Evolutionary conservation across 2,329 filamentous ascomycete genomes (phyloP), one percentile per base, ranked within the genome.

Genomic region (Phaeoacremonium minimum): DNA sequence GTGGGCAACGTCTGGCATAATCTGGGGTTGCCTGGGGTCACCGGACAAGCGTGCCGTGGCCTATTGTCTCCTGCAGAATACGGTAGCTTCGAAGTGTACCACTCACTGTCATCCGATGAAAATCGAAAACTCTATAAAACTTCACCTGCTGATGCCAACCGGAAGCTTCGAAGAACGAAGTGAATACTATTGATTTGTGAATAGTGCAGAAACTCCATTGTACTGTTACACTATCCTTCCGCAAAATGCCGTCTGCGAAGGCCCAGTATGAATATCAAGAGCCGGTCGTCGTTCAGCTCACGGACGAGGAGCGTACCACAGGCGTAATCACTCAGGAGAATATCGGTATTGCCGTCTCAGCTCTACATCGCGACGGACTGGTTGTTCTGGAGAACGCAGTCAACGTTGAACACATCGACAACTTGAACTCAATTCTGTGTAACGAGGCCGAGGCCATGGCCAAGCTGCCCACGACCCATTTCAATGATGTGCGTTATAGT

Each of bases 381-480:
- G 40, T 42, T 7, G 40, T 42, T 11, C 31, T 42, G 16, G 40
- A 42, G 33, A 42, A 42, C 16, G 40, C 40, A 15, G 36, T 38
- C 11, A 29, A 38, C 16, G 13, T 26, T 6, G 19, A 32, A 14
- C 36, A 38, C 18, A 28, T 28, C 18, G 40, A 42, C 40, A 34
- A 36, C 18, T 17, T 42, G 15, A 42, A 42, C 20, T 28, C 14
- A 12, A 41, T 41, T 15, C 39, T 41, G 14, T 15, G 15, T 28
- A 35, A 12, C 18, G 40, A 42, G 32, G 40, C 40, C 9, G 36
- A 29, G 28, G 36, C 12, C 16, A 42, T 38, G 40, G 40, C 38
- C 14, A 44, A 40, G 34, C 20, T 46, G 17, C 41, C 37, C 13
- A 41, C 41, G 8, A 46, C 43, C 9, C 43, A 46, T 30, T 46